Evolutionary conservation across 768 basidiomycete genomes (phyloP).

Genomic region (Hysterangium stoloniferum): DNA sequence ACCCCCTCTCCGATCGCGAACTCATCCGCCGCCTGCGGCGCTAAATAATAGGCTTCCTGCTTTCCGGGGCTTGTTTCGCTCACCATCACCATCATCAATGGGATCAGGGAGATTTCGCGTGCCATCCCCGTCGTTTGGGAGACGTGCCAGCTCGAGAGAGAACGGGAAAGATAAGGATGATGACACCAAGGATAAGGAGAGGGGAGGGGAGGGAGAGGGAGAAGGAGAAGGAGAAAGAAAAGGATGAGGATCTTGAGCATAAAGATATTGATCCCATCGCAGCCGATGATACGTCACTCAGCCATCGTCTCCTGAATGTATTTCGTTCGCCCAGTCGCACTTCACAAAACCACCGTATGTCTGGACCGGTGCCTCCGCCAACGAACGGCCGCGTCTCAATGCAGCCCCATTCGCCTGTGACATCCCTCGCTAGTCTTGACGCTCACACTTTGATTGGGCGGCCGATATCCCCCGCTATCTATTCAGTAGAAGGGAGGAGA

Average conservation of each 20-base stretch:
- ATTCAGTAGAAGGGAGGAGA: not conserved
- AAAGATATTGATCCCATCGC: slow-evolving; percentile 11
- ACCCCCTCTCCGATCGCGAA: not conserved
- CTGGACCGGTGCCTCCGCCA: not conserved
- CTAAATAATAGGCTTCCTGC: not conserved
- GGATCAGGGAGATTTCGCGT: no score
- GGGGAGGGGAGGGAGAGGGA: no score
- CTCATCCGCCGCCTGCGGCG: not conserved
- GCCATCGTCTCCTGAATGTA: not conserved
- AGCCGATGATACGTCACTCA: not conserved
- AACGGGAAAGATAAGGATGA: no score
- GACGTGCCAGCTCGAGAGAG: not conserved
- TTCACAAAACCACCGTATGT: not conserved
- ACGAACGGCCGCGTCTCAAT: not conserved
- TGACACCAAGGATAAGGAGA: no score
- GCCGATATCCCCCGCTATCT: not conserved
- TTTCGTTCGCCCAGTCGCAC: not conserved
- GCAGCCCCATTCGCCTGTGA: not conserved
- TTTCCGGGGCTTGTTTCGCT: not conserved
- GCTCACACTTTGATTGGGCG: not conserved
- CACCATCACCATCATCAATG: not conserved
- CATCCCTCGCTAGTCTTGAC: not conserved
- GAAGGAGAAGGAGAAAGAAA: not conserved
- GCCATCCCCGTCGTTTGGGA: no score
- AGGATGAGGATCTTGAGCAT: not conserved